phyloP scores from a whole-genome alignment of 179 eudicot genomes.

The Amaranthus tricolor region DNA sequence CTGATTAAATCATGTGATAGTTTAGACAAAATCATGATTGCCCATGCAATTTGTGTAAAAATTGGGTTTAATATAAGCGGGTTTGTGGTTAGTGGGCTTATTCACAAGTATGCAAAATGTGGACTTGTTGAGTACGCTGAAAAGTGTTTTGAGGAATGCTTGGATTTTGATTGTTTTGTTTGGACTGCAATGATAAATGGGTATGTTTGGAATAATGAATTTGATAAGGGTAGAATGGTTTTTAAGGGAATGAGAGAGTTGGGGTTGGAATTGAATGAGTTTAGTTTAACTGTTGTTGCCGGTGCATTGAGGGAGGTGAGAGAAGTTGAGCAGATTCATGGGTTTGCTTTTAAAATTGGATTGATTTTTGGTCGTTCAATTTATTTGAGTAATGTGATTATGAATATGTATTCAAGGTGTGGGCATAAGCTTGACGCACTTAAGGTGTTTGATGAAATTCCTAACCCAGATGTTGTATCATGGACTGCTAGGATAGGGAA shows the following conservation, averaged over 20 bases:
- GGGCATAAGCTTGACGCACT: slow-evolving; percentile 31
- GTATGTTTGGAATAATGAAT: slow-evolving; percentile 53
- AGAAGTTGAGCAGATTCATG: slow-evolving; percentile 55
- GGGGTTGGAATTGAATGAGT: slow-evolving; percentile 54
- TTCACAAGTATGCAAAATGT: slow-evolving; percentile 45
- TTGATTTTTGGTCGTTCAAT: slow-evolving; percentile 37
- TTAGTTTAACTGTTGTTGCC: slow-evolving; percentile 43
- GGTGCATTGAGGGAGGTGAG: slow-evolving; percentile 50
- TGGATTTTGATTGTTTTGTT: slow-evolving; percentile 49
- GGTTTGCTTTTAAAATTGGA: slow-evolving; percentile 43
- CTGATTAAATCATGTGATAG: slow-evolving; percentile 38
- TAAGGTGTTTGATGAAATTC: slow-evolving; percentile 49
- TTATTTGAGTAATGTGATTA: slow-evolving; percentile 57
- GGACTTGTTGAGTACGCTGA: slow-evolving; percentile 42
- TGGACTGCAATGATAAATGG: slow-evolving; percentile 67
- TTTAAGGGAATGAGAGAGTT: slow-evolving; percentile 42
- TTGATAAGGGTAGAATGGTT: slow-evolving; percentile 37
- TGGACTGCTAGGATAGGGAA: slow-evolving; percentile 60
- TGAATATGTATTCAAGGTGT: slow-evolving; percentile 45
- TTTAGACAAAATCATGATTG: slow-evolving; percentile 24
- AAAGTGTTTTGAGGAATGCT: slow-evolving; percentile 56
- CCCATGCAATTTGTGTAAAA: slow-evolving; percentile 38
- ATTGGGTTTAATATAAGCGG: slow-evolving; percentile 36
- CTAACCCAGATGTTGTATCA: slow-evolving; percentile 57
- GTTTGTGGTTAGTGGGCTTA: slow-evolving; percentile 54